Evolutionary conservation across 1,139 yeast species (phyloP).

Genomic region (Maudiozyma humilis): DNA sequence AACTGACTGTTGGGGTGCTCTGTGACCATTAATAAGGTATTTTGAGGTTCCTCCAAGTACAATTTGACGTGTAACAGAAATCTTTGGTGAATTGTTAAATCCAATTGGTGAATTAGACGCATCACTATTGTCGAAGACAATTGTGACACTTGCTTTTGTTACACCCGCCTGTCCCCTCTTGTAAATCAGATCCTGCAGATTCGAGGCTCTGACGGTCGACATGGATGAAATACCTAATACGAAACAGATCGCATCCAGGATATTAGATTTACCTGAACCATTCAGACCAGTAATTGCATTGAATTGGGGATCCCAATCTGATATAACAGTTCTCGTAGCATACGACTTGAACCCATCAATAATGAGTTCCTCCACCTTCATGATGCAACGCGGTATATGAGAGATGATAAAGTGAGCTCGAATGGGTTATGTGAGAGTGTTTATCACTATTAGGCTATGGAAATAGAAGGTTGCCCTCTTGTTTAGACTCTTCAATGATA

Average conservation of each 20-base stretch:
- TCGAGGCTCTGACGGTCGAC: constrained; percentile 89
- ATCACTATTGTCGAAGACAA: constrained; percentile 84
- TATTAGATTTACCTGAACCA: constrained; percentile 95
- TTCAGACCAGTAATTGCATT: constrained; percentile 96
- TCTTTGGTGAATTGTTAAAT: constrained; percentile 68
- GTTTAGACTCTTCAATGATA: too few species aligned
- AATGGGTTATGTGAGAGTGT: too few species aligned
- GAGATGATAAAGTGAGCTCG: neutral
- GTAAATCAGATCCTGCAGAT: constrained; percentile 86
- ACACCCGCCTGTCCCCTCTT: constrained; percentile 98
- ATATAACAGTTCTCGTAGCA: constrained; percentile 91
- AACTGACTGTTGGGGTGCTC: constrained; percentile 93
- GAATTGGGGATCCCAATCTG: constrained; percentile 93
- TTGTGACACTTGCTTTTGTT: constrained; percentile 92
- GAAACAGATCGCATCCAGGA: constrained; percentile 80
- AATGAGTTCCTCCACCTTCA: constrained; percentile 92
- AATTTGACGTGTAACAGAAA: constrained; percentile 87
- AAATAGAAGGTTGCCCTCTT: too few species aligned
- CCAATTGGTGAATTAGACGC: constrained; percentile 75
- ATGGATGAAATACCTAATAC: constrained; percentile 95
- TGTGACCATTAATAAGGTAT: constrained; percentile 88
- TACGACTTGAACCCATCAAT: constrained; percentile 97
- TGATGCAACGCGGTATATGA: constrained; percentile 24
- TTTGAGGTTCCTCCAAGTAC: constrained; percentile 88
- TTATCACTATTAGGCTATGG: too few species aligned